Base-by-base conservation (phyloP, 225 moss, liverwort and hornwort species). In the Anthoceros angustus region DNA sequence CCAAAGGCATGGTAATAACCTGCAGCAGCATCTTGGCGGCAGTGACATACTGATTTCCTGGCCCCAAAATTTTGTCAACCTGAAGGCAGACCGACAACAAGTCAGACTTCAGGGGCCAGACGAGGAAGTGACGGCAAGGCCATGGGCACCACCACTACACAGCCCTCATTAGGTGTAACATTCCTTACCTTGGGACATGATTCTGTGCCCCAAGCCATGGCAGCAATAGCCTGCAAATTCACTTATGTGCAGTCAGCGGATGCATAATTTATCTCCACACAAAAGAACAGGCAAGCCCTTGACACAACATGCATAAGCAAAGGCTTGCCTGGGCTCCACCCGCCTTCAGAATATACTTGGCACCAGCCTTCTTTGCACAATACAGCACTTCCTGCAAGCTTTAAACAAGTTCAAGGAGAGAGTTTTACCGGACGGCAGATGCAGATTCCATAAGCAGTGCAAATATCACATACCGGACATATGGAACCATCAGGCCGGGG, bases 21-120 rank as follows among this genome's bases (percentile, higher is more conserved):
- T 84, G 84, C 68, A 84, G 66, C 23, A 76, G 72, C 80, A 98
- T 98, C 75, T 98, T 98, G 25, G 98, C 89, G 74, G 98, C 92
- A 20, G 98, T 92, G 39, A 98, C 98, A 70, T 98, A 98, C 76
- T 98, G 98, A 80, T 98, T 98, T 68, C 92, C 92, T 77, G 98
- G 92, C 69, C 98, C 98, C 74, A 98, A 75, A 71, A 98, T 89
- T 75, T 98, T 98, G 70, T 98, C 89, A 45, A 98, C 98, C 92
- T 98, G 76, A 15, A 75, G 72, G 46, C 8, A 62, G 55, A 55
- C 3, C 16, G 5, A 15, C 21, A 1, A 16, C 4, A 21, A 55
- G 2, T 1, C 50, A 21, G 4, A 55, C 41, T 24, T 2, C 12
- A 63, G 10, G 38, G 18, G 24, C 4, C 16, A 43, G 25, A 10